A percentile compares a stretch with the other conserved stretches of the same genome.
Conservation (phyloP, 1,139 yeast species). For the Debaryomyces sp. region DNA sequence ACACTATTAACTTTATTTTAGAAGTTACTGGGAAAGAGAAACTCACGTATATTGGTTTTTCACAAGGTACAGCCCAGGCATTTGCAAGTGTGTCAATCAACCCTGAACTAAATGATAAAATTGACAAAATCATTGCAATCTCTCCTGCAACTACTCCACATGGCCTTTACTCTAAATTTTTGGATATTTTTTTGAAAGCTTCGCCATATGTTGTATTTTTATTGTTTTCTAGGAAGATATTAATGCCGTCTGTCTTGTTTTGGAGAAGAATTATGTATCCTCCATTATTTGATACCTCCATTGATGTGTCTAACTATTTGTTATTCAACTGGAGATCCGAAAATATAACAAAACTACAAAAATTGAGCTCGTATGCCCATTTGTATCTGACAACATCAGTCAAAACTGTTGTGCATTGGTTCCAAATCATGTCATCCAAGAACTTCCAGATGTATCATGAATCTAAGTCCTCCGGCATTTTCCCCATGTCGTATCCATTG, state of each 20-base stretch:
- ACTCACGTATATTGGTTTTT: slow-evolving; percentile 77
- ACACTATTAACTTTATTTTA: slow-evolving; percentile 43
- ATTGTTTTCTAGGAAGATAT: slow-evolving; percentile 71
- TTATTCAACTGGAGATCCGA: slow-evolving; percentile 78
- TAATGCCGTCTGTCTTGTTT: slow-evolving; percentile 75
- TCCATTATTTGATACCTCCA: slow-evolving; percentile 71
- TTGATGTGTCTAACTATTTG: slow-evolving; percentile 66
- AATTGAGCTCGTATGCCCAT: slow-evolving; percentile 77
- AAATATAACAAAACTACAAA: slow-evolving; percentile 74
- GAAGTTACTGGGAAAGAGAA: slow-evolving; percentile 26
- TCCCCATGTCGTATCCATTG: slow-evolving; percentile 47
- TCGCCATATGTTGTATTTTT: slow-evolving; percentile 76
- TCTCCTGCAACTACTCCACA: slow-evolving; percentile 97
- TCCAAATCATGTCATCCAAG: slow-evolving; percentile 81
- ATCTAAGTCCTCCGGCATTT: slow-evolving; percentile 35
- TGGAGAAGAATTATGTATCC: slow-evolving; percentile 88
- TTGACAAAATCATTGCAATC: slow-evolving; percentile 73
- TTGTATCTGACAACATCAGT: slow-evolving; percentile 89
- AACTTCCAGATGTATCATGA: slow-evolving; percentile 91
- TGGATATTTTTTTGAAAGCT: slow-evolving; percentile 76
- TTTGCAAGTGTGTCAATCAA: slow-evolving; percentile 80
- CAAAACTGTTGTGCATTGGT: slow-evolving; percentile 94
- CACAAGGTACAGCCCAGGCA: slow-evolving; percentile 92
- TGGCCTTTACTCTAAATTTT: slow-evolving; percentile 73
- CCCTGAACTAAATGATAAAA: slow-evolving; percentile 65